Base-by-base conservation (phyloP, 2,329 filamentous ascomycete species). In the Boeremia exigua region DNA sequence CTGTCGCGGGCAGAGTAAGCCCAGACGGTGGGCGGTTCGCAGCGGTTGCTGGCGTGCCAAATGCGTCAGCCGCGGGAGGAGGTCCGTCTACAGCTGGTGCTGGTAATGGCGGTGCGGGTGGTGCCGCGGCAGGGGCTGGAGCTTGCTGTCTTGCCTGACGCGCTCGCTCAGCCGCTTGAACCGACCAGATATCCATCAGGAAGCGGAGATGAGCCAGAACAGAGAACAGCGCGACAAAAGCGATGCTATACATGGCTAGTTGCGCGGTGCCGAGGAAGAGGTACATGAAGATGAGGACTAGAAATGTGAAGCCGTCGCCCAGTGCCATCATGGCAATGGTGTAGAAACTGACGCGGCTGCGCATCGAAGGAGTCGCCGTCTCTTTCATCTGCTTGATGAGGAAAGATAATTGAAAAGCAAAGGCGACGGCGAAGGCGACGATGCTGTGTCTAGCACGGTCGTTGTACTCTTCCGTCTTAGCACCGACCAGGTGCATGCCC, bases 141-240 rank as follows among this genome's bases (percentile, higher is more conserved):
- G 78, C 77, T 49, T 77, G 73, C 58, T 82, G 78, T 57, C 81
- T 72, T 48, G 80, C 77, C 54, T 72, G 69, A 42, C 76, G 71
- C 40, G 73, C 73, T 17, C 77, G 72, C 57, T 82, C 80, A 3
- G 82, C 81, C 23, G 78, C 82, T 66, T 88, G 86, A 2, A 87
- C 83, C 17, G 81, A 80, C 86, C 85, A 88, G n/a, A 88, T 85
- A 48, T 88, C 85, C 77, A 87, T 84, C 66, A 88, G 77, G 61
- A 88, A 88, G 48, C 84, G 82, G 77, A 88, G 86, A 29, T 85
- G 85, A 52, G 87, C 84, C 54, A 83, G 82, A 23, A 87, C 83
- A 14, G 83, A 84, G 44, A 87, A 79, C 59, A 87, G 82, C 1
- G 84, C 80, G 15, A 88, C 70, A 66, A 87, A 88, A 2, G 82